Evolutionary conservation across 192 early-diverging fungal genomes (phyloP).

Genomic region (Podila minutissima): DNA sequence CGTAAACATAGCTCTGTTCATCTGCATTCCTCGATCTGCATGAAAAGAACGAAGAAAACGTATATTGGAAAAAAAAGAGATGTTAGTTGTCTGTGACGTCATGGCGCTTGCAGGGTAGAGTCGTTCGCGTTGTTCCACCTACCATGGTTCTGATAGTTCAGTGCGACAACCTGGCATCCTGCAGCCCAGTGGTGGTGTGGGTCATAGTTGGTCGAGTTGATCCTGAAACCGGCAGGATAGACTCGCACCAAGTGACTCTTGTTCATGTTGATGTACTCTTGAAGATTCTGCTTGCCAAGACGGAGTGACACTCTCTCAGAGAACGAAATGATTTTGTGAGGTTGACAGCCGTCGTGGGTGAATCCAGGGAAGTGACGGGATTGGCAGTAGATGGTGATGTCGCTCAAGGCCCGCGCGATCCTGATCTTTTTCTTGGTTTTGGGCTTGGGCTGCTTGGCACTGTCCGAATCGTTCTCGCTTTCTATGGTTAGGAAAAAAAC

Average conservation of each 20-base stretch:
- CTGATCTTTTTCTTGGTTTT: conserved; percentile 44
- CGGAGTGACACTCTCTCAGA: conserved; percentile 71
- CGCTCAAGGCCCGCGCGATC: conserved; percentile 64
- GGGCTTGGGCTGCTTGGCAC: conserved; percentile 26
- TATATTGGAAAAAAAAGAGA: neutral
- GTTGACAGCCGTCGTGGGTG: conserved; percentile 57
- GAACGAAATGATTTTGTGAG: conserved; percentile 71
- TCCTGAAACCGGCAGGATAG: conserved; percentile 84
- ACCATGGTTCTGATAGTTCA: conserved; percentile 90
- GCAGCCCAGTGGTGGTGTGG: conserved; percentile 83
- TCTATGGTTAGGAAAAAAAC: conserved; percentile 12
- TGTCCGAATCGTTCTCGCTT: conserved; percentile 48
- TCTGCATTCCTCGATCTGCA: conserved; percentile 77
- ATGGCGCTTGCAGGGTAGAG: no score
- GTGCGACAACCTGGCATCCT: conserved; percentile 88
- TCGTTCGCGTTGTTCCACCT: neutral
- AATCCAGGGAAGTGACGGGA: conserved; percentile 69
- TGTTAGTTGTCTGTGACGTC: neutral
- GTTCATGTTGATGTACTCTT: conserved; percentile 68
- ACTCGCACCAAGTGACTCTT: conserved; percentile 72
- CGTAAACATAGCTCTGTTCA: conserved; percentile 87
- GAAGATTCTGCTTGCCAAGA: conserved; percentile 59
- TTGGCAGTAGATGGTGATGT: conserved; percentile 71
- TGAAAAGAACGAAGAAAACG: neutral
- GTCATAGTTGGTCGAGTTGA: conserved; percentile 86